A percentile compares a stretch with the other conserved stretches of the same genome.
Evolutionary conservation across 805 yeast species (phyloP).

Genomic region (Myxozyma mucilagina): DNA sequence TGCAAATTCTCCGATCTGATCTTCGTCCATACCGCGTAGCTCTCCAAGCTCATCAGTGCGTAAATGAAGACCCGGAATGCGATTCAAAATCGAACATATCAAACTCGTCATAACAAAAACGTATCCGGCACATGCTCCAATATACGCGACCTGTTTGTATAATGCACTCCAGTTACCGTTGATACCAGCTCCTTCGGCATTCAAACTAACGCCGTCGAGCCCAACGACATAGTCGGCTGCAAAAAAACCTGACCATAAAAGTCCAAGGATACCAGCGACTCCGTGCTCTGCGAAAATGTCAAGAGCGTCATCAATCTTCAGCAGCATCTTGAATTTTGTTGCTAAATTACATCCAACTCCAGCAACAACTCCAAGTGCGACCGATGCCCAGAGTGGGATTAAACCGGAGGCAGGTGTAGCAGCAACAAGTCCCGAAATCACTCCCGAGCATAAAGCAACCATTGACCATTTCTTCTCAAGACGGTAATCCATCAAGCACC

Average conservation of each 20-base stretch:
- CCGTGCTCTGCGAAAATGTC: slow-evolving; percentile 99
- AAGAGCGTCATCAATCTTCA: slow-evolving; percentile 84
- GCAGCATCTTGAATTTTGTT: slow-evolving; percentile 78
- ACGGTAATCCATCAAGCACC: slow-evolving; percentile 88
- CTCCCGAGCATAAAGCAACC: slow-evolving; percentile 95
- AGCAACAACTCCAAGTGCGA: slow-evolving; percentile 75
- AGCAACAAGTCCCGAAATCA: slow-evolving; percentile 93
- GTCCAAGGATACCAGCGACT: slow-evolving; percentile 88
- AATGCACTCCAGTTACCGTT: slow-evolving; percentile 87
- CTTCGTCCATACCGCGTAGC: slow-evolving; percentile 88
- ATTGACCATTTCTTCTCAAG: slow-evolving; percentile 89
- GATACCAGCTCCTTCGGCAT: slow-evolving; percentile 87
- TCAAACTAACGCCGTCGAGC: slow-evolving; percentile 62
- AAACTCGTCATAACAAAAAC: slow-evolving; percentile 73
- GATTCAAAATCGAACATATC: slow-evolving; percentile 69
- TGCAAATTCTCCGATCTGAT: slow-evolving; percentile 98
- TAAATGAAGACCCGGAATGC: slow-evolving; percentile 79
- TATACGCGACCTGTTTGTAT: slow-evolving; percentile 83
- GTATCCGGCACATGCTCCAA: slow-evolving; percentile 73
- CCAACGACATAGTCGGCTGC: slow-evolving; percentile 90
- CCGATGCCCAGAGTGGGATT: slow-evolving; percentile 89
- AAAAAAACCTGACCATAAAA: slow-evolving; percentile 81
- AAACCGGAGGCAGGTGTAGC: slow-evolving; percentile 94
- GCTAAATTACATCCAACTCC: slow-evolving; percentile 86
- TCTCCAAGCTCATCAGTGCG: slow-evolving; percentile 85